Conservation (phyloP, 2,329 filamentous ascomycete genomes). For the Aspergillus cejpii region DNA sequence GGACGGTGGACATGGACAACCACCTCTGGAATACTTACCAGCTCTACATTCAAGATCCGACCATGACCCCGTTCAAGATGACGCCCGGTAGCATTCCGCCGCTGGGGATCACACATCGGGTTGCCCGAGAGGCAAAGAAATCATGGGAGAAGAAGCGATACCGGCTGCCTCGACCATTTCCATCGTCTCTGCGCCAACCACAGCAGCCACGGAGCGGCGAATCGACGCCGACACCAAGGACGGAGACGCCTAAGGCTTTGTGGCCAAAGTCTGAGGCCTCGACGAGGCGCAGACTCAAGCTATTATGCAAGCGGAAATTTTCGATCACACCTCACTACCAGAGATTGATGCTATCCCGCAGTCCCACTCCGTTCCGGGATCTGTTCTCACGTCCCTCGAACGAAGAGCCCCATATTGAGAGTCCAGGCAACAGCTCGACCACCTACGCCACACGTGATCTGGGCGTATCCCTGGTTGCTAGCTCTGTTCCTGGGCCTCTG, state of each 20-base stretch:
- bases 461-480: constrained; percentile 40
- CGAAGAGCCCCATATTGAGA: constrained; percentile 21
- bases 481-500: constrained; percentile 35
- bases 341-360: constrained; percentile 54
- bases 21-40: constrained; percentile 62
- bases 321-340: constrained; percentile 59
- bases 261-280: constrained; percentile 56
- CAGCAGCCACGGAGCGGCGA: constrained; percentile 43
- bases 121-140: constrained; percentile 55
- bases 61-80: constrained; percentile 61
- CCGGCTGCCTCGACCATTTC: constrained; percentile 21
- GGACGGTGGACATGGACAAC: constrained; percentile 59
- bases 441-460: constrained; percentile 41
- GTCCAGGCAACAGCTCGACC: constrained; percentile 21
- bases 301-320: constrained; percentile 56
- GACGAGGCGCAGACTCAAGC: constrained; percentile 52
- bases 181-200: constrained; percentile 7
- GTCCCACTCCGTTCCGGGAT: constrained; percentile 52
- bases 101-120: constrained; percentile 57
- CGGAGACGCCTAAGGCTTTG: constrained; percentile 29
- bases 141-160: constrained; percentile 50
- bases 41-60: constrained; percentile 59
- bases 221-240: constrained; percentile 42
- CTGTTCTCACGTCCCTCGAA: constrained; percentile 29
- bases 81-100: constrained; percentile 58